These are phyloP conservation scores for Astrephomene gubernaculifera DNA, from an alignment of 139 green algal genomes.

Conservation along the genomic window DNA sequence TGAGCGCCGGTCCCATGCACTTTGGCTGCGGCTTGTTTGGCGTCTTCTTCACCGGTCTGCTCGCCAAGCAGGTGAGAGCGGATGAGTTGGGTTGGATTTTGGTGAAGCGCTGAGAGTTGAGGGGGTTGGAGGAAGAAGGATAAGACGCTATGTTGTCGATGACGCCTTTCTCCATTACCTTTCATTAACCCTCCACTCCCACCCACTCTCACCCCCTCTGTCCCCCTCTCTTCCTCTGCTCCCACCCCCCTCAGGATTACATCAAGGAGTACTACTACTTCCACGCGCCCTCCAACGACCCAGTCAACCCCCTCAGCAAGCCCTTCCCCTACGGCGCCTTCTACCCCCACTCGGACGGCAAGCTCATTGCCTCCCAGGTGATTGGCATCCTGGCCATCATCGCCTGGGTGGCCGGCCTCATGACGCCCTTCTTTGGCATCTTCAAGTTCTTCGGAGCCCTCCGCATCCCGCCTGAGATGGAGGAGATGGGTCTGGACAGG, in stretches of 20 bases:
- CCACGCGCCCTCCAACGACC: neutral
- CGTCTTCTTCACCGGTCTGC: constrained; percentile 62
- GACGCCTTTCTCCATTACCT: no score
- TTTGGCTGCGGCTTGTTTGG: constrained; percentile 71
- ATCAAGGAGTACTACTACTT: constrained; percentile 48
- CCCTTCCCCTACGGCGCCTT: constrained; percentile 52
- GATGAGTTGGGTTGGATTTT: no score
- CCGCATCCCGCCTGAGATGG: constrained; percentile 72
- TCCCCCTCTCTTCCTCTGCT: no score
- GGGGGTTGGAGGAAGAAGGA: no score
- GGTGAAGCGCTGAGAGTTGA: no score
- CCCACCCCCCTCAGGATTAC: no score
- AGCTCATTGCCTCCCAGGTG: constrained; percentile 59
- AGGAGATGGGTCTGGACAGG: constrained; percentile 76
- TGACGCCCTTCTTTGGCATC: constrained; percentile 73
- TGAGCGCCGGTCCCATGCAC: constrained; percentile 76
- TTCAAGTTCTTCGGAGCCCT: constrained; percentile 74
- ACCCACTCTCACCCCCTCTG: no score
- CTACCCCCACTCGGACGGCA: constrained; percentile 49
- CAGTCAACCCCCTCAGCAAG: neutral
- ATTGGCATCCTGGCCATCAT: constrained; percentile 68
- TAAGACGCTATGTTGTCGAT: no score
- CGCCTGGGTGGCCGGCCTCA: constrained; percentile 27
- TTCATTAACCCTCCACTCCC: no score
- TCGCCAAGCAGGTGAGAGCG: constrained; percentile 43